Evolutionary conservation across 768 basidiomycete species (phyloP).

Genomic region (Xerocomellus chrysenteron): DNA sequence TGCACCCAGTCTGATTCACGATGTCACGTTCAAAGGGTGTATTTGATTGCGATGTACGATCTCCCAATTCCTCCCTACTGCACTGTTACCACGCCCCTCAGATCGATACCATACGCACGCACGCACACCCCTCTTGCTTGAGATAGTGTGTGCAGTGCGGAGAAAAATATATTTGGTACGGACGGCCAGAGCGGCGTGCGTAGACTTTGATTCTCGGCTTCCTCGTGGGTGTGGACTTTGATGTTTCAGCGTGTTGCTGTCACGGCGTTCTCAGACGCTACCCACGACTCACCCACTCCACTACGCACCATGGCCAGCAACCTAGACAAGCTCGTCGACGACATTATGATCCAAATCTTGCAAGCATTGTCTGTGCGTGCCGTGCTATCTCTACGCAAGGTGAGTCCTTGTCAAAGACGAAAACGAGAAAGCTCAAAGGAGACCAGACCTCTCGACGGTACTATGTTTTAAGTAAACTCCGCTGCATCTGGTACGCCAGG

Average conservation of each 20-base stretch:
- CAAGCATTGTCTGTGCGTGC: constrained; percentile 11
- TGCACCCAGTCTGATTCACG: constrained; percentile 2
- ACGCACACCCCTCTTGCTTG: not conserved
- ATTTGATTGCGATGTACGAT: not conserved
- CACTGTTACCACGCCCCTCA: not conserved
- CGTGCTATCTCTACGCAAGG: constrained; percentile 23
- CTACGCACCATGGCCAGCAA: constrained; percentile 1
- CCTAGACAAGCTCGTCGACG: constrained; percentile 28
- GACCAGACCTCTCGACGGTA: constrained; percentile 29
- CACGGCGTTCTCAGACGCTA: constrained; percentile 2
- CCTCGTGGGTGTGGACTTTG: not conserved
- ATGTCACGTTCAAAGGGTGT: not conserved
- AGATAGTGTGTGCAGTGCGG: not conserved
- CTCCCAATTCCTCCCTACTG: not conserved
- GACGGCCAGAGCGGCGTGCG: not conserved
- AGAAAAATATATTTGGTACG: not conserved
- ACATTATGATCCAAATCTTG: constrained; percentile 24
- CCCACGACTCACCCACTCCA: not conserved
- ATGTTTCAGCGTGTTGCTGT: not conserved
- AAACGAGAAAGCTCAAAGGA: not conserved
- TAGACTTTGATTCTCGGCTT: not conserved
- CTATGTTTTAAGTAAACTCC: constrained; percentile 25
- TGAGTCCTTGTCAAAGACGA: constrained; percentile 5
- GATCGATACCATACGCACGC: not conserved
- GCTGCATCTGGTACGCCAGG: constrained; percentile 22